Conservation (phyloP, 352 stramenopile genomes). For the Phytophthora ohioensis region DNA sequence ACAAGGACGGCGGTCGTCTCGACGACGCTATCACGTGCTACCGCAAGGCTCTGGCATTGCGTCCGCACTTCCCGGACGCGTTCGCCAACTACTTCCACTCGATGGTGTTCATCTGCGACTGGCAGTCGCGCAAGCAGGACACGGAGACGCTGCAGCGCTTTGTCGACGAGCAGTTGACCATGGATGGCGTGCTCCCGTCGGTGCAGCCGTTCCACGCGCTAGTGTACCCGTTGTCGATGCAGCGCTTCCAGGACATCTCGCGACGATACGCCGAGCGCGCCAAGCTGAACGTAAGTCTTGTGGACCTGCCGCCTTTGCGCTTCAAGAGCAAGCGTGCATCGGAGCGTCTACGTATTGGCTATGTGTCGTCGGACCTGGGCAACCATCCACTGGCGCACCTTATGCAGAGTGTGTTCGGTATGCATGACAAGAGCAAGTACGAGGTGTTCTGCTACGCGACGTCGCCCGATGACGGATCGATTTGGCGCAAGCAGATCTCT, state of each 20-base stretch:
- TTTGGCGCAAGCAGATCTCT: conserved; percentile 86
- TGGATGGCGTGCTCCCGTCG: conserved; percentile 75
- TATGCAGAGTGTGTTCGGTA: conserved; percentile 92
- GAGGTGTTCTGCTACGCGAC: conserved; percentile 94
- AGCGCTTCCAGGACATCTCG: conserved; percentile 81
- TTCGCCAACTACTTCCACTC: conserved; percentile 95
- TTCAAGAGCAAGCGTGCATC: conserved; percentile 72
- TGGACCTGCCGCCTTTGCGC: conserved; percentile 80
- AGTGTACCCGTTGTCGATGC: conserved; percentile 89
- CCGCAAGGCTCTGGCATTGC: conserved; percentile 90
- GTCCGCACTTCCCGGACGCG: conserved; percentile 92
- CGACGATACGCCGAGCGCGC: conserved; percentile 82
- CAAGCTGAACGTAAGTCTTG: conserved; percentile 88
- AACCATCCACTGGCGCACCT: conserved; percentile 94
- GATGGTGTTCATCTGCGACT: conserved; percentile 94
- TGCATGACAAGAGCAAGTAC: conserved; percentile 89
- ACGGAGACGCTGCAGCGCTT: conserved; percentile 75
- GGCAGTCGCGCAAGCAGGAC: conserved; percentile 82
- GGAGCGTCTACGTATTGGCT: conserved; percentile 86
- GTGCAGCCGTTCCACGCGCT: conserved; percentile 95
- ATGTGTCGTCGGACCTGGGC: conserved; percentile 92
- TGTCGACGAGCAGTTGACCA: conserved; percentile 67
- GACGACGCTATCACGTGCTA: conserved; percentile 94
- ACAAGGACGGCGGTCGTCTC: conserved; percentile 91
- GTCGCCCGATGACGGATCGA: conserved; percentile 76